These are phyloP conservation scores for Coccomyxa sp. DNA, from an alignment of 139 green algal genomes.

Conservation along the genomic window DNA sequence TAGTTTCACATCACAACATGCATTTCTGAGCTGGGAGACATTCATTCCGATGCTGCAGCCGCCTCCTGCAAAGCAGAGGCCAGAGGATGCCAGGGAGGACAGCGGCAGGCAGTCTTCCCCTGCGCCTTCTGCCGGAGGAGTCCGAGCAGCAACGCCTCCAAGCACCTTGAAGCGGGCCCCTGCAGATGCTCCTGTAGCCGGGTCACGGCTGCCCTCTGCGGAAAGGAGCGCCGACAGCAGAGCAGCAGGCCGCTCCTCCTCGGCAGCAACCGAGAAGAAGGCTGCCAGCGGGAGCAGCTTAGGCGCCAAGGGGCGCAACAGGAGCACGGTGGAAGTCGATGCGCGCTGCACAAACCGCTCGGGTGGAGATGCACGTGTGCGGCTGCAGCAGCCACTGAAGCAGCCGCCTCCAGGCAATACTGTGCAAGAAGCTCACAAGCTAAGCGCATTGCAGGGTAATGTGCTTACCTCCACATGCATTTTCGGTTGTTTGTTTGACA, in stretches of 20 bases:
- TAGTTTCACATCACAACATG: too few relatives aligned
- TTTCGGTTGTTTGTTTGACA: neutral
- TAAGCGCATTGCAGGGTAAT: slow-evolving; percentile 9
- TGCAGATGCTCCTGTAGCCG: too few relatives aligned
- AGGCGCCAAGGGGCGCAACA: too few relatives aligned
- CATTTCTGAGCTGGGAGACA: too few relatives aligned
- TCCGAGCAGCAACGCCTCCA: too few relatives aligned
- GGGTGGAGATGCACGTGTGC: slow-evolving; percentile 26
- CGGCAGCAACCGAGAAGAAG: neutral
- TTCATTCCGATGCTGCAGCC: too few relatives aligned
- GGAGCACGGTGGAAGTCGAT: slow-evolving; percentile 8
- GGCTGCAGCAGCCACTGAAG: slow-evolving; percentile 5
- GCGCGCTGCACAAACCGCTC: neutral
- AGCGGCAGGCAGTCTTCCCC: too few relatives aligned
- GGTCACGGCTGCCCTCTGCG: neutral
- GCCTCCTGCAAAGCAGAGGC: too few relatives aligned
- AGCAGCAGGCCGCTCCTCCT: neutral
- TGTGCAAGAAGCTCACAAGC: slow-evolving; percentile 18
- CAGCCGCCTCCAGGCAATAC: slow-evolving; percentile 16
- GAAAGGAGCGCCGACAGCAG: neutral
- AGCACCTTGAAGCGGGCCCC: too few relatives aligned
- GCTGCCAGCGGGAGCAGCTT: neutral
- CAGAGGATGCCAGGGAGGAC: too few relatives aligned
- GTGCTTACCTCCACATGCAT: neutral
- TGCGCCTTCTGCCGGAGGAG: too few relatives aligned